Evolutionary conservation across 441 rosid species (phyloP).

Genomic region (Adansonia madagascariensis): DNA sequence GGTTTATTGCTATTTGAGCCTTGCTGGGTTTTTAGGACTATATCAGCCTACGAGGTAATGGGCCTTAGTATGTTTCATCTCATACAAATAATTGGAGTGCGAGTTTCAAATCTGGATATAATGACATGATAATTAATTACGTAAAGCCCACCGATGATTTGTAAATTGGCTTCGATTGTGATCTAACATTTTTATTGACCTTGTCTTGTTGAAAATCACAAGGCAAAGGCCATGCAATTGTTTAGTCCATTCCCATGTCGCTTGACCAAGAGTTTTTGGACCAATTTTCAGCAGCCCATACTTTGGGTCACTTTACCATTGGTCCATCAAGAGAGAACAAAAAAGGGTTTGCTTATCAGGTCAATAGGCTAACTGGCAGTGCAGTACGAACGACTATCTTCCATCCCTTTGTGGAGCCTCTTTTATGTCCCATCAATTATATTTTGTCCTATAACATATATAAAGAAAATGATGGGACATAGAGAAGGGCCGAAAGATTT

Average conservation of each 20-base stretch:
- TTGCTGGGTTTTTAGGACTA: not conserved
- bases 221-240: not conserved
- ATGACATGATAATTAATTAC: not conserved
- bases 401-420: too few species aligned
- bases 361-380: too few species aligned
- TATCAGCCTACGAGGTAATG: not conserved
- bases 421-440: too few species aligned
- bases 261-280: not conserved
- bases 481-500: too few species aligned
- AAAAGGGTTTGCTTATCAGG: not conserved
- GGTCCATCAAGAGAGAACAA: not conserved
- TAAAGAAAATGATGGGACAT: too few species aligned
- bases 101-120: not conserved
- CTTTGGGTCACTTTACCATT: not conserved
- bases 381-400: too few species aligned
- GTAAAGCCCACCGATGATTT: not conserved
- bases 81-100: not conserved
- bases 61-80: not conserved
- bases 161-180: not conserved
- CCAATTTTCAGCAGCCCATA: too few species aligned
- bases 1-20: not conserved
- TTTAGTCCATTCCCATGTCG: not conserved
- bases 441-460: too few species aligned
- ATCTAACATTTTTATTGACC: not conserved
- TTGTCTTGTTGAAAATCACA: not conserved